phyloP scores from a whole-genome alignment of 495 filamentous ascomycete genomes.

The Paragyromitra xinjiangensis region DNA sequence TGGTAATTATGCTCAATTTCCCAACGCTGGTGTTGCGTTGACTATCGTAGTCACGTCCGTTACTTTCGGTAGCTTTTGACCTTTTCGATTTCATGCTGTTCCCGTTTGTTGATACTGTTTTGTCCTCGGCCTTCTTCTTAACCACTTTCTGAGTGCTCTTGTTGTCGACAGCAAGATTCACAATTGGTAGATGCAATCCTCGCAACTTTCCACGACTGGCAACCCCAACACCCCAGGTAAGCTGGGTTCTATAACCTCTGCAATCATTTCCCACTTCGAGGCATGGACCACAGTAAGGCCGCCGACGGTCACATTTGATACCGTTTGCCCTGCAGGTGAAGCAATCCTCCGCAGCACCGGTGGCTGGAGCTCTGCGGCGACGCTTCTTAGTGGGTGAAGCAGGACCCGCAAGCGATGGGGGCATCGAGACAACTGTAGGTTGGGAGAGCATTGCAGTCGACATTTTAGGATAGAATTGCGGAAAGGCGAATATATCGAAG shows the following conservation, averaged over 20 bases:
- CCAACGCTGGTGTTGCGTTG: constrained; percentile 44
- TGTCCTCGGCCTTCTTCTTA: constrained; percentile 61
- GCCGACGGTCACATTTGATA: constrained; percentile 85
- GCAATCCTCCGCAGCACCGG: constrained; percentile 93
- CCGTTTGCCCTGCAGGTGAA: constrained; percentile 88
- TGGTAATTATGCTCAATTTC: constrained; percentile 59
- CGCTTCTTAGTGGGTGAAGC: constrained; percentile 67
- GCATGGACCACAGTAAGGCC: constrained; percentile 95
- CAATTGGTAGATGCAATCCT: constrained; percentile 84
- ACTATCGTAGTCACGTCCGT: constrained; percentile 44
- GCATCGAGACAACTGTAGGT: constrained; percentile 49
- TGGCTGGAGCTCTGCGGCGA: constrained; percentile 84
- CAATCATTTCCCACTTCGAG: constrained; percentile 91
- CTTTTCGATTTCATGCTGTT: constrained; percentile 41
- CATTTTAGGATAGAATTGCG: constrained; percentile 39
- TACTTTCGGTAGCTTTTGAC: constrained; percentile 38
- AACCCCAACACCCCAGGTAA: constrained; percentile 98
- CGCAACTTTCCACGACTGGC: constrained; percentile 95
- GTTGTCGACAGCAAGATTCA: constrained; percentile 70
- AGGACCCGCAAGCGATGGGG: constrained; percentile 46
- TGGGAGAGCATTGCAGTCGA: constrained; percentile 56
- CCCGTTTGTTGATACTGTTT: constrained; percentile 47
- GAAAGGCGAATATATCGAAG: constrained; percentile 30
- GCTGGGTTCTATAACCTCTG: constrained; percentile 94
- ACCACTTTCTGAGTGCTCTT: constrained; percentile 56